Evolutionary conservation across 2,329 filamentous ascomycete genomes (phyloP), one percentile per base, ranked within the genome.

Genomic region (Pseudofabraea citricarpa): DNA sequence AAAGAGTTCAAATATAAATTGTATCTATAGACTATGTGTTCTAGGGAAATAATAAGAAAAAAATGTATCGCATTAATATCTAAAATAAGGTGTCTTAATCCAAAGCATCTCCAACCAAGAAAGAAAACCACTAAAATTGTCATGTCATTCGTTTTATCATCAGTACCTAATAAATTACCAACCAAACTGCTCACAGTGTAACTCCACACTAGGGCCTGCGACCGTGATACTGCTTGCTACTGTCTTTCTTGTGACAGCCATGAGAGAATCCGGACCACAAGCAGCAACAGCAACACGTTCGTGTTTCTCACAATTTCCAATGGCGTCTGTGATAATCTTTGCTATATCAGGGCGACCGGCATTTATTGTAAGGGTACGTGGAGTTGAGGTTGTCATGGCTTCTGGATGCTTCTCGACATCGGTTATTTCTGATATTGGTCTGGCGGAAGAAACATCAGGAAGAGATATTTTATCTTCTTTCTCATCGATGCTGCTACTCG

Each of bases 181-280:
- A 5, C 52, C 51, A 42, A 58, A 58, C 23, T 56, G 49, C 54
- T 75, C 73, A 48, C 67, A 71, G 52, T 75, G 71, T 36, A 75
- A 58, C 53, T 74, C 71, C n/a, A 76, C 64, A 21, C 66, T 69
- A 1, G 72, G 69, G 3, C 72, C 73, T 19, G 64, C 60, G 2
- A 63, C 57, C 1, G 56, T 60, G 26, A 76, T 73, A 49, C 64
- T 64, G 22, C 58, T 59, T 3, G 72, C 71, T 7, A 68, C 65
- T 0, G 68, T 66, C 21, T 69, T 62, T 35, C 72, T 64, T n/a
- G 72, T 69, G 3, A 61, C 57, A 36, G 60, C 59, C 60, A 73
- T 70, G 39, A 77, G 51, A 4, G 62, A 57, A 18, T 64, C 61
- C 2, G 73, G 72, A 3, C 73, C 73, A 55, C 73, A 77, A 2